phyloP scores from a whole-genome alignment of 2,329 filamentous ascomycete species.

The Escovopsis sp. region DNA sequence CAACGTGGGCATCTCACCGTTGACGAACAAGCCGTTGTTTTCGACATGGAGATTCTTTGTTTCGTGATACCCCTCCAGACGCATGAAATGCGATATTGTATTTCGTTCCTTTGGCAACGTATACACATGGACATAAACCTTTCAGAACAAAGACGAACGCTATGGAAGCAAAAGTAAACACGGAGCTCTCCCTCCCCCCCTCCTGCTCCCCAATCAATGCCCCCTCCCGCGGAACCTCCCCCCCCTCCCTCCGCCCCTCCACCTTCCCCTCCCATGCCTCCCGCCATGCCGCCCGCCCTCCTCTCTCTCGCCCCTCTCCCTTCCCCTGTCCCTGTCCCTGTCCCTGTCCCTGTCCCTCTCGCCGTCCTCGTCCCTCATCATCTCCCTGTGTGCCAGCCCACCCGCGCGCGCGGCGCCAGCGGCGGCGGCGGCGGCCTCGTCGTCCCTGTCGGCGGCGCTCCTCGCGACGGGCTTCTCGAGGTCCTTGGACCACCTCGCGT shows the following conservation, averaged over 20 bases:
- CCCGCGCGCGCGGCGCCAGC: constrained; percentile 12
- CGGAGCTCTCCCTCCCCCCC: neutral
- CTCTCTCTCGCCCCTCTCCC: no score
- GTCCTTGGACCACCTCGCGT: constrained; percentile 68
- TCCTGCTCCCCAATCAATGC: constrained; percentile 10
- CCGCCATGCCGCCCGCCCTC: constrained; percentile 20
- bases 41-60: no score
- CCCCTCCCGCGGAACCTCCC: constrained; percentile 22
- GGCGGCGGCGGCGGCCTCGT: constrained; percentile 11
- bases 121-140: no score
- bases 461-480: constrained; percentile 62
- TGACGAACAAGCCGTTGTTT: no score
- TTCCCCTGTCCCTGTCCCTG: constrained; percentile 14
- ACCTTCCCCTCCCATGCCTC: constrained; percentile 11
- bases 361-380: constrained; percentile 21
- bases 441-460: constrained; percentile 47
- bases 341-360: constrained; percentile 21
- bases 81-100: no score
- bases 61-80: no score
- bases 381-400: neutral
- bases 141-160: no score
- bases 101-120: no score
- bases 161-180: no score
- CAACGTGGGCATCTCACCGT: no score
- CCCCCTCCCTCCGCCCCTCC: constrained; percentile 22